Base-by-base conservation (phyloP, 257 asterid species). In the Solanum habrochaites region DNA sequence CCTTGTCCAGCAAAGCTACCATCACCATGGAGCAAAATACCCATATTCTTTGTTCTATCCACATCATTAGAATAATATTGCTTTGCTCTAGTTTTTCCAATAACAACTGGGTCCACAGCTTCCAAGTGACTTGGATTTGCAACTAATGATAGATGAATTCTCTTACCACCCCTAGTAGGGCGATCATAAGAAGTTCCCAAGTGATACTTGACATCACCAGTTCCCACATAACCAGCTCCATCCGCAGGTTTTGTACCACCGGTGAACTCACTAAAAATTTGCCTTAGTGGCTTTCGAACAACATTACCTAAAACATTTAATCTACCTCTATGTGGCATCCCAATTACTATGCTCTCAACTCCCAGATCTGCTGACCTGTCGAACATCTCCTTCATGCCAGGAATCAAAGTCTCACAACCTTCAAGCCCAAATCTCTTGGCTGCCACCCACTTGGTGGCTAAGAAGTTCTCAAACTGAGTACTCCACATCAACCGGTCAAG, bases 1-100 rank as follows among this genome's bases (percentile, higher is more conserved):
- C 99, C 99, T 91, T 96, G 99, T 43, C 98, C 99, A 62, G 99
- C 98, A 93, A 96, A 96, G 89, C 98, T 96, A 82, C 99, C 98
- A 91, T 96, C 99, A 69, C 99, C 99, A 85, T 96, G 98, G 91
- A 96, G 94, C 91, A 96, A 90, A 83, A 96, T 11, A 70, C 99
- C 97, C 98, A 96, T 91, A 85, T 93, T 96, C 87, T 88, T 94
- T 23, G 97, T 95, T 90, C 99, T 93, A 85, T 90, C 93, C 23
- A 86, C 86, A 77, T 96, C 99, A 88, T 93, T 93, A 62, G 98
- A 93, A 88, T 93, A 96, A 89, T 95, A 96, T 69, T 96, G 99
- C 87, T 96, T 96, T 64, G 96, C 98, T 90, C 99, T 93, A 83
- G 99, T 96, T 91, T 96, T 96, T 81, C 99, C 99, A 88, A 96